Base-by-base conservation (phyloP, 176 grass and related monocot species). In the Triticum dicoccoides region DNA sequence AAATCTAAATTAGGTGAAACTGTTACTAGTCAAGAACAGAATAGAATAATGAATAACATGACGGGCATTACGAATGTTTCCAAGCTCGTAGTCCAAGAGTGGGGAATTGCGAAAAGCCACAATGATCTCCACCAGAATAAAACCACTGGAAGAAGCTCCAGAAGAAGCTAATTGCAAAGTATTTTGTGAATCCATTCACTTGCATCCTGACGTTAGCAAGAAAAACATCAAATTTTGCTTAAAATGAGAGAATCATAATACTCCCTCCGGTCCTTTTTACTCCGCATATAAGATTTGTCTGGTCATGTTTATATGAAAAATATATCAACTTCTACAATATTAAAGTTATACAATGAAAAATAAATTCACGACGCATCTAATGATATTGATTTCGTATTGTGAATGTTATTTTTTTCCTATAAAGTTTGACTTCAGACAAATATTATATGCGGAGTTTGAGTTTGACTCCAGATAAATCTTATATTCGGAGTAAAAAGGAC, bases 141-240 rank as follows among this genome's bases (percentile, higher is more conserved):
- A 98, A 98, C 97, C 97, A 98, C 82, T 98, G 89, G 92, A 98
- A 98, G 76, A 98, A 91, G 61, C 97, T 98, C 97, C 97, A 98
- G 8, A 98, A 12, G 56, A 98, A 96, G 84, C 97, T 98, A 20
- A 98, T 67, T 62, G 85, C 80, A 66, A 98, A 98, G 82, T 86
- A 98, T 84, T 90, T 98, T 56, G 88, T 86, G 78, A 98, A 98
- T 32, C 92, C 94, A 83, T 84, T 80, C 15, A 98, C 97, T 82
- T 98, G 97, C 29, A 92, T 90, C 91, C 97, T 98, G 83, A 81
- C 10, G 6, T 65, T 47, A 81, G 52, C 32, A 86, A 76, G 62
- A 7, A 90, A 89, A 41, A 1, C 13, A 78, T 76, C 80, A 54
- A 23, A 25, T 65, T 42, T 52, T 47, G 13, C 13, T 18, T 15